Conservation (phyloP, 2,329 filamentous ascomycete species). For the Ophiostoma angusticollis region DNA sequence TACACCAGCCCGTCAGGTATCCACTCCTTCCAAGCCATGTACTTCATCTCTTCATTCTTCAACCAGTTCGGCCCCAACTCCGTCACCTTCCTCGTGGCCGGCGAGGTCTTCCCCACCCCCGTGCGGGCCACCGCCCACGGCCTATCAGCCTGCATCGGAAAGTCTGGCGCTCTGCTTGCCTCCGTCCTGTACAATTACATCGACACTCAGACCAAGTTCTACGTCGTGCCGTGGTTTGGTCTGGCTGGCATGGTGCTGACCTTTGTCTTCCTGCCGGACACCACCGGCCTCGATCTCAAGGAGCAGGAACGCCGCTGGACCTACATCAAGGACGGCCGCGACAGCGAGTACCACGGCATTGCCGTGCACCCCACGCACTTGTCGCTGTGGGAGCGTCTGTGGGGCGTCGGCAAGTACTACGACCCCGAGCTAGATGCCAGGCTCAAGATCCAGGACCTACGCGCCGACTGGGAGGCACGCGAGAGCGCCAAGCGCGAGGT, state of each 20-base stretch:
- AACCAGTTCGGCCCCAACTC: slow-evolving; percentile 97
- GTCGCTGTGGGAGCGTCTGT: slow-evolving; percentile 73
- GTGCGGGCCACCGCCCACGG: slow-evolving; percentile 90
- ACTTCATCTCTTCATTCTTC: slow-evolving; percentile 96
- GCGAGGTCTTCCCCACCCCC: slow-evolving; percentile 90
- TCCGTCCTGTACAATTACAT: slow-evolving; percentile 95
- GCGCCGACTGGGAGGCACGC: slow-evolving; percentile 44
- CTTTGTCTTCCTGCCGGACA: slow-evolving; percentile 82
- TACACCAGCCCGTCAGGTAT: slow-evolving; percentile 61
- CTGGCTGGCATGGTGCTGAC: slow-evolving; percentile 76
- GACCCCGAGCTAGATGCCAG: slow-evolving; percentile 71
- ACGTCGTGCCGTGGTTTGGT: slow-evolving; percentile 92
- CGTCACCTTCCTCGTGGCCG: slow-evolving; percentile 90
- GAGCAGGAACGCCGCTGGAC: slow-evolving; percentile 92
- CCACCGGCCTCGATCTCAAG: slow-evolving; percentile 89
- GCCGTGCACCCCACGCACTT: slow-evolving; percentile 84
- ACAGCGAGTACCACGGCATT: slow-evolving; percentile 79
- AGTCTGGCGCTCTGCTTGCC: slow-evolving; percentile 75
- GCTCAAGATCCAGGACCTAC: slow-evolving; percentile 74
- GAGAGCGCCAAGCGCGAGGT: slow-evolving; percentile 34
- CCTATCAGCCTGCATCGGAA: slow-evolving; percentile 83
- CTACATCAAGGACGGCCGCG: slow-evolving; percentile 68
- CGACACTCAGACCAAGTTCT: slow-evolving; percentile 68
- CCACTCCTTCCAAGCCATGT: slow-evolving; percentile 92
- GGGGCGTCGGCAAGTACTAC: slow-evolving; percentile 70